Base-by-base conservation (phyloP, 1,284 basidiomycete species). In the Fomes fomentarius region DNA sequence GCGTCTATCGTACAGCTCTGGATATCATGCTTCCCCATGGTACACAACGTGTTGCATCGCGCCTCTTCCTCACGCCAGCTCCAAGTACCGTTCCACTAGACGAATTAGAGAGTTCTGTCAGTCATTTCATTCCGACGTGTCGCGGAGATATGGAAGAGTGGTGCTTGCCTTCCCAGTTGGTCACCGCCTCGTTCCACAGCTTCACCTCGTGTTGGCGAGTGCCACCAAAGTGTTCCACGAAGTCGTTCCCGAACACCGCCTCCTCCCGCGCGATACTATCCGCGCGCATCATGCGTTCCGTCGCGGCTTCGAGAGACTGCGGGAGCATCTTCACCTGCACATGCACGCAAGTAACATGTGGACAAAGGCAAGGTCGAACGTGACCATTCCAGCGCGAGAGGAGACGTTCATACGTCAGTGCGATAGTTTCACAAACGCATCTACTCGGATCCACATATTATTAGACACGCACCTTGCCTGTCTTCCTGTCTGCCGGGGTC, bases 171-270 rank as follows among this genome's bases (percentile, higher is more conserved):
- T 97, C 94, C 94, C 94, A 97, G 69, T 84, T 89, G 3, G 95
- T 97, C 25, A 97, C 93, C 4, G 94, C 92, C 64, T 87, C 82
- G 64, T 93, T 92, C 87, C 91, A 94, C 44, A 92, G 65, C 52
- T 81, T 84, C 41, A 96, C 84, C 72, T 97, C 94, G 69, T 96
- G 92, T 69, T 93, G 80, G 63, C 96, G 83, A 10, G 96, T 98
- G 2, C 93, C 95, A 4, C 91, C 94, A 68, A 84, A 96, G 68
- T 98, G 96, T 30, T 98, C 93, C 2, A 98, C 93, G 65, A 97
- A 94, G 33, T 85, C 87, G 65, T 95, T 78, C 0, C 95, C 95
- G 52, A 98, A 85, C 38, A 94, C 80, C 14, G 67, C 67, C 26
- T 71, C 69, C 68, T 94, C 89, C 44, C 95, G 81, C 10, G 96